Evolutionary conservation across 176 grass and related monocot species (phyloP).

Genomic region (Musa schizocarpa): DNA sequence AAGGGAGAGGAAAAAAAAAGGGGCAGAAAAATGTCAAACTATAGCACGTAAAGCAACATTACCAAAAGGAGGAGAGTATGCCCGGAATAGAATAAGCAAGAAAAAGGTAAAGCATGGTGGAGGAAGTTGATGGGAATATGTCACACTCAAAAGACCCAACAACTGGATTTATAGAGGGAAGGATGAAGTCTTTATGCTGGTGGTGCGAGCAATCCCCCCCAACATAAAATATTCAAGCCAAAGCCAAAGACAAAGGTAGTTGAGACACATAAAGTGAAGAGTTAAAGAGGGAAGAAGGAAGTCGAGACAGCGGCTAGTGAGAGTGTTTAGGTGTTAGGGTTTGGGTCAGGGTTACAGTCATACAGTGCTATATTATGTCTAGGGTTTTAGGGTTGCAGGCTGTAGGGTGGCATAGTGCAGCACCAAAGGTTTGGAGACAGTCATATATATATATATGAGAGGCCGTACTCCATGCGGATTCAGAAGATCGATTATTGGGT

Average conservation of each 20-base stretch:
- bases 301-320: neutral
- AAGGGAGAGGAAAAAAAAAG: neutral
- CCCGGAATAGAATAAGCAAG: too few species aligned
- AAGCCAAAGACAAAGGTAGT: too few species aligned
- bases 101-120: neutral
- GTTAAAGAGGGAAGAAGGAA: neutral
- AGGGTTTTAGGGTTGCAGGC: conserved; percentile 6
- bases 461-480: conserved; percentile 10
- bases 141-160: too few species aligned
- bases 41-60: too few species aligned
- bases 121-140: neutral
- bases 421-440: conserved; percentile 1
- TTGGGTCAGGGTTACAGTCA: conserved; percentile 7
- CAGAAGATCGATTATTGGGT: conserved; percentile 6
- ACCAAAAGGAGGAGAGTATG: too few species aligned
- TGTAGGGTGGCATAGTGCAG: conserved; percentile 9
- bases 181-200: too few species aligned
- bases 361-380: neutral
- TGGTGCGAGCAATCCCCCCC: too few species aligned
- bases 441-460: neutral
- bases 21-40: neutral
- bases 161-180: too few species aligned
- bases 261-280: neutral
- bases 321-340: neutral
- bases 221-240: too few species aligned